A percentile compares a stretch with the other conserved stretches of the same genome.
These are phyloP conservation scores for Aspergillus cejpii DNA, from an alignment of 2,329 filamentous ascomycete genomes.

Conservation along the genomic window DNA sequence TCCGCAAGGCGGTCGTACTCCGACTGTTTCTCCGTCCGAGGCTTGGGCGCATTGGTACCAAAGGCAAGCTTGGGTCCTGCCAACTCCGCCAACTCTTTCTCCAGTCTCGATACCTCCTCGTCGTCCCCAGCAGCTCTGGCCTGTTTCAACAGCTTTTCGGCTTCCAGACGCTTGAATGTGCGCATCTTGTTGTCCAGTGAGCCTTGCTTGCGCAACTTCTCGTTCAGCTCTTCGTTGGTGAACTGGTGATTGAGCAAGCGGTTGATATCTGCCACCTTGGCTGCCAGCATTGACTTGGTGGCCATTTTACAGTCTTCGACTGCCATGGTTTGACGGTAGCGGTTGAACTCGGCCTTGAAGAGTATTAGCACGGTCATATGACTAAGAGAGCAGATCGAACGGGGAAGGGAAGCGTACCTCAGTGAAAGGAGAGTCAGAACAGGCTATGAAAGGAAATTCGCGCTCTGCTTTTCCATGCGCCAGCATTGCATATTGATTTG, in stretches of 20 bases:
- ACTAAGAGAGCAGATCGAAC: not conserved
- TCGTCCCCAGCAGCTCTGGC: constrained; percentile 60
- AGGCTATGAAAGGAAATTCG: constrained; percentile 83
- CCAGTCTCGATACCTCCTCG: constrained; percentile 45
- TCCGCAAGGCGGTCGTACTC: constrained; percentile 78
- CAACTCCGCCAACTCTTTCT: constrained; percentile 45
- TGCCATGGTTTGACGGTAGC: constrained; percentile 68
- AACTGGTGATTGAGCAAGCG: constrained; percentile 69
- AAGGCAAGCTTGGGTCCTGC: constrained; percentile 63
- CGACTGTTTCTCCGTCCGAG: constrained; percentile 47
- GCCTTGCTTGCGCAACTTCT: constrained; percentile 67
- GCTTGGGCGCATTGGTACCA: constrained; percentile 58
- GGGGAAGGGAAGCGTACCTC: constrained; percentile 51
- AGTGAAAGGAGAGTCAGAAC: constrained; percentile 79
- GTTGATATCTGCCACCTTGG: constrained; percentile 77
- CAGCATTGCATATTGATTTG: constrained; percentile 75
- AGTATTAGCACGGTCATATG: constrained; percentile 1
- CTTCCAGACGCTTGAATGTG: constrained; percentile 59
- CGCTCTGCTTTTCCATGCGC: constrained; percentile 77
- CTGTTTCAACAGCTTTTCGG: constrained; percentile 59
- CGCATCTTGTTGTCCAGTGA: constrained; percentile 61
- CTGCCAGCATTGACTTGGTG: constrained; percentile 60
- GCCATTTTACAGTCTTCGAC: constrained; percentile 68
- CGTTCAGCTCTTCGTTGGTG: constrained; percentile 74
- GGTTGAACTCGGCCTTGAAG: constrained; percentile 64